Percentiles rank a stretch among this genome's conserved stretches.
These are phyloP conservation scores for Globisporangium splendens DNA, from an alignment of 352 stramenopile genomes.

Conservation along the genomic window DNA sequence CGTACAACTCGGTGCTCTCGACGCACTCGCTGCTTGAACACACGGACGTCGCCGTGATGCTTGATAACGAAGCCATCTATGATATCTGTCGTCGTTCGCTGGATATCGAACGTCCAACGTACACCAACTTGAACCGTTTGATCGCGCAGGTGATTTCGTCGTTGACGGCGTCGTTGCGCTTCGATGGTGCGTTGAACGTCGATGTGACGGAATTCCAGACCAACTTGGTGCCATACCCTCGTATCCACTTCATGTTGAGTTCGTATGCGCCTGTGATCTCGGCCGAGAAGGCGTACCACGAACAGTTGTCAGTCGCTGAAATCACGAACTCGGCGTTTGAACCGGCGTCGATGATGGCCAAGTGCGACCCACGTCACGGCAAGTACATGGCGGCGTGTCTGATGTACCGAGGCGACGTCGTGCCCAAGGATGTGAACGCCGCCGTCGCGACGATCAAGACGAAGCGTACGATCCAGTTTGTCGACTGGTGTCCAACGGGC, in stretches of 20 bases:
- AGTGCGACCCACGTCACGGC: constrained; percentile 98
- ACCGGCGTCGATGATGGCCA: constrained; percentile 98
- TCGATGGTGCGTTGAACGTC: constrained; percentile 97
- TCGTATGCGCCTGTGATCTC: constrained; percentile 98
- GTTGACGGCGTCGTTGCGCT: constrained; percentile 97
- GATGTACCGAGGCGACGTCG: constrained; percentile 97
- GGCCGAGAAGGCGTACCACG: constrained; percentile 96
- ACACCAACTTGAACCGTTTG: constrained; percentile 98
- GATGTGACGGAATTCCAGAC: constrained; percentile 99
- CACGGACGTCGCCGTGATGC: constrained; percentile 96
- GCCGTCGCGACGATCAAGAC: constrained; percentile 98
- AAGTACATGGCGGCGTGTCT: constrained; percentile 99
- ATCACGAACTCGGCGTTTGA: constrained; percentile 99
- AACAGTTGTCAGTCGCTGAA: constrained; percentile 96
- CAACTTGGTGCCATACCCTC: constrained; percentile 98
- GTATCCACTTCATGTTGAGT: constrained; percentile 99
- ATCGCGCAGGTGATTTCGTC: constrained; percentile 98
- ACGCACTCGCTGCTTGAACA: constrained; percentile 97
- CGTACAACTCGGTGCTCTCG: constrained; percentile 98
- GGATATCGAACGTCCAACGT: constrained; percentile 97
- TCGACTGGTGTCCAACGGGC: constrained; percentile 98
- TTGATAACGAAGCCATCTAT: constrained; percentile 99
- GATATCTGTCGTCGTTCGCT: constrained; percentile 97
- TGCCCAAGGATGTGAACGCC: constrained; percentile 95
- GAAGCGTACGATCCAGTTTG: constrained; percentile 99